Base-by-base conservation (phyloP, 805 yeast species). In the Torulaspora quercuum region DNA sequence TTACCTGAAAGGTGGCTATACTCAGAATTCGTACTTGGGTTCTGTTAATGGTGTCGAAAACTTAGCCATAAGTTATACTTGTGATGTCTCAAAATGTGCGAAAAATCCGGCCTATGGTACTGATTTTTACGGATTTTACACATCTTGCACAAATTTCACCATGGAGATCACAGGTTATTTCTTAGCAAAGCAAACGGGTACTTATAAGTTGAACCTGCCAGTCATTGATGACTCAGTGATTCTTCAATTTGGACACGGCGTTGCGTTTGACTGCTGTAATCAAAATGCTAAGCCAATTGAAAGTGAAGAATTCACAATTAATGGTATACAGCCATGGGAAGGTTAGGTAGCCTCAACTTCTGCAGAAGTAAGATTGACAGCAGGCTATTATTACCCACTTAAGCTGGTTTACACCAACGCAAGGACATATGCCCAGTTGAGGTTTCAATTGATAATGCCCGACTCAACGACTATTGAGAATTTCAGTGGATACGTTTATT, bases 261-360 rank as follows among this genome's bases (percentile, higher is more conserved):
- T 48, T 39, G 68, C 64, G 3, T 63, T 61, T 25, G 45, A 43
- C 10, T 65, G 69, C 48, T 65, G 69, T 46, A 37, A 47, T 20
- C 42, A 48, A 27, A 21, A 11, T 24, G 17, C 11, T 8, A 11
- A 18, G 5, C 33, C 41, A 6, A 9, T 26, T 11, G 16, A 22
- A 7, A 28, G 33, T 17, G 26, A 34, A 3, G 37, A 42, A 9
- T 42, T 41, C 12, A 17, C 37, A n/a, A 34, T 37, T 7, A 19
- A 33, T 25, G 42, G 31, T 10, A 33, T 35, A 18, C 45, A 32
- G 29, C 40, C 37, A 13, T 15, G 22, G 32, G 15, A 24, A 11
- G 33, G 29, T 12, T 16, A 29, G 10, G 23, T 9, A 4, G 35
- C 31, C 13, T 24, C 29, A 35, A 19, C 27, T 7, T 37, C 31